Evolutionary conservation across 805 yeast species (phyloP), one percentile per base, ranked within the genome.

Genomic region (Wickerhamomyces ciferrii): DNA sequence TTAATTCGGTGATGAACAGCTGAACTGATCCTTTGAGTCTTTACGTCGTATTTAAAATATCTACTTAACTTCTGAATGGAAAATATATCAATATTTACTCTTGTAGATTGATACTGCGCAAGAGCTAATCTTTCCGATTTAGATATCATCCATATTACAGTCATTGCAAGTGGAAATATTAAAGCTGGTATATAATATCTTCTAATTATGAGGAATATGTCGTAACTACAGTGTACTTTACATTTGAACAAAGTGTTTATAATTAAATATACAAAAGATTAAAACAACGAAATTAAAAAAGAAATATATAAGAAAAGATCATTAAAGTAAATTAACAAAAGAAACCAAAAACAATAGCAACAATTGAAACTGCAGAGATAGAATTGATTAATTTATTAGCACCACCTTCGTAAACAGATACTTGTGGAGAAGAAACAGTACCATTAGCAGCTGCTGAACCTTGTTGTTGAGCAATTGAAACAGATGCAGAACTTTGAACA

Each of bases 331-430:
- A 2, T 96, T 96, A 39, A 88, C 84, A 45, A 82, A 79, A 21
- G 92, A 84, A 67, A 87, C 96, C 97, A 96, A 90, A 42, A 18
- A 44, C 39, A 19, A 89, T 92, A 51, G 97, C 76, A 44, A 90
- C 95, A 29, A 95, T 84, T 69, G 90, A 77, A 70, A 88, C 96
- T 55, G 87, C 78, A 34, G 92, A 85, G 41, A 96, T 96, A 14
- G 96, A 97, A 32, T 96, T 96, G 54, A 89, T 85, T 57, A 80
- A 78, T 55, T 81, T 80, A 39, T 96, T 96, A 65, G 90, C 96
- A 20, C 60, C 59, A 43, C 59, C 61, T 25, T 45, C 45, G 43
- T 47, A 56, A 4, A 52, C 45, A n/a, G 51, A 35, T 6, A 35
- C 24, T 35, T 35, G 38, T 35, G 21, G 38, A 11, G 38, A 35